Evolutionary conservation across 306 rosid genomes (phyloP).

Genomic region (Mimosa bimucronata): DNA sequence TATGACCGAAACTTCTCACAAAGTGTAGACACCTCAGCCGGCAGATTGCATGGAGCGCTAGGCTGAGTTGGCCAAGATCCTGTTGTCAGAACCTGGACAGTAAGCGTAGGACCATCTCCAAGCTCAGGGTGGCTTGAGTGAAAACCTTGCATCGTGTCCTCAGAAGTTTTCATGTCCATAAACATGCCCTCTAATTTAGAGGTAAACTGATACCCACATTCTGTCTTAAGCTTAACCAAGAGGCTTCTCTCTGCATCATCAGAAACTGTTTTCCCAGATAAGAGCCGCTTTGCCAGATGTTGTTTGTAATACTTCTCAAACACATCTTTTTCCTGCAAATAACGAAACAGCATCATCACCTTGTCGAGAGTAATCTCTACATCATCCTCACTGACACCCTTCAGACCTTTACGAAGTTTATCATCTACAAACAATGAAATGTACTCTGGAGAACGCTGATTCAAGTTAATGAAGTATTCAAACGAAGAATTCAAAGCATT

Average conservation of each 20-base stretch:
- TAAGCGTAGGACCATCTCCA: conserved; percentile 82
- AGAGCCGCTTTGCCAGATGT: conserved; percentile 93
- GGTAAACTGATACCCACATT: conserved; percentile 93
- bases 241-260: conserved; percentile 96
- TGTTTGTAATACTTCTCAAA: conserved; percentile 92
- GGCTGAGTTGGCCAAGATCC: conserved; percentile 99
- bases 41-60: conserved; percentile 81
- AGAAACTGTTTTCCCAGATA: conserved; percentile 89
- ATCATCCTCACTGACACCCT: conserved; percentile 96
- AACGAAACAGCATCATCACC: conserved; percentile 94
- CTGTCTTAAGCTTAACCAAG: conserved; percentile 94
- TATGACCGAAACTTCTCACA: conserved; percentile 84
- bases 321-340: conserved; percentile 92
- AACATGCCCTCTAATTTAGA: conserved; percentile 97
- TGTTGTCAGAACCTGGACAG: conserved; percentile 90
- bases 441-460: conserved; percentile 87
- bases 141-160: conserved; percentile 89
- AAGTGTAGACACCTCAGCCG: conserved; percentile 78
- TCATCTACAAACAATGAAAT: conserved; percentile 91
- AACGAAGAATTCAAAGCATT: conserved; percentile 92
- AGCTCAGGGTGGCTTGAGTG: conserved; percentile 66
- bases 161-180: conserved; percentile 94
- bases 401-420: conserved; percentile 90
- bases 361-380: conserved; percentile 86
- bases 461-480: conserved; percentile 82